Base-by-base conservation (phyloP, 768 basidiomycete species). In the Cyclocybe cylindracea region DNA sequence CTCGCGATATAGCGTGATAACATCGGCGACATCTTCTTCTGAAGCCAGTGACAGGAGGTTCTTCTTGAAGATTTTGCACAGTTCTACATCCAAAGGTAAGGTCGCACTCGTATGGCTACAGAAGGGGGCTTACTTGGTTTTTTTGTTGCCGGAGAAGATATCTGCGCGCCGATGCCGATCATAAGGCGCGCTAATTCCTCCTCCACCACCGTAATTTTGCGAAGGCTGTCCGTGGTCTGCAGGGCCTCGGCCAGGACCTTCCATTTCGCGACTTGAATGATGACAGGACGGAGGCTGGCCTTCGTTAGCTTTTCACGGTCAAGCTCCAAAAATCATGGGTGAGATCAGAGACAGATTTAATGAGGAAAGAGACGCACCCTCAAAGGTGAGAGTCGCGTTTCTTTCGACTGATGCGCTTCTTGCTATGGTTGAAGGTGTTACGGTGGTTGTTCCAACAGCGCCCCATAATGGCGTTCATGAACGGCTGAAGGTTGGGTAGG, bases 261-360 rank as follows among this genome's bases (percentile, higher is more conserved):
- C 66, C 67, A 69, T 10, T 51, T 47, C 0, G 53, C 39, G 9
- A 66, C 61, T 4, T 51, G 48, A 7, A 37, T n/a, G 11, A 69
- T 61, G 31, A 57, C 60, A 1, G 52, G 5, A 7, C 24, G 14
- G 10, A 69, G 19, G 4, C 55, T 51, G 1, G 38, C 37, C 35
- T 59, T 60, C 5, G 58, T 61, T 1, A 52, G 14, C 4, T 52
- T 51, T 5, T 48, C 53, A 1, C 49, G 8, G 31, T 55, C 42
- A 10, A 67, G 56, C 10, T 43, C 62, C 61, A 37, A 41, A 24
- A 40, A 5, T n/a, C 11, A 24, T 8, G 34, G 5, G 31, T 34
- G n/a, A 43, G 43, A 19, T 24, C 10, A 24, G 9, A 2, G 24
- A 6, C 13, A 11, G 2, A 53, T 34, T 18, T 24, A 40, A 18